Base-by-base conservation (phyloP, 495 filamentous ascomycete species). In the Cenococcum geophilum region DNA sequence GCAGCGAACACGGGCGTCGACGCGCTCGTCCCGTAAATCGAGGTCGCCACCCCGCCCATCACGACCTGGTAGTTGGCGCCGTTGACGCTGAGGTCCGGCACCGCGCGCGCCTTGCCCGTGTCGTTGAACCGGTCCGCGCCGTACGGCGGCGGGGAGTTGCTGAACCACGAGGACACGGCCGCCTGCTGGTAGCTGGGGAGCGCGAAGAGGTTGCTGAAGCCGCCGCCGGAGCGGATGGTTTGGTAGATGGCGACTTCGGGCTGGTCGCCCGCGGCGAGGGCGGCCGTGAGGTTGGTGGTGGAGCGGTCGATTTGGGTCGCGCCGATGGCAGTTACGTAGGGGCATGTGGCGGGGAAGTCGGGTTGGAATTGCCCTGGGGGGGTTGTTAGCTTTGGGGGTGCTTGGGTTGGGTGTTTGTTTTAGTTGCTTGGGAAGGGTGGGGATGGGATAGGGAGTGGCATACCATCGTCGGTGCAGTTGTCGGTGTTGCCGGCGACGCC, bases 201-300 rank as follows among this genome's bases (percentile, higher is more conserved):
- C 21, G 74, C 67, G 72, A 84, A 90, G 69, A 87, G 75, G 67
- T 89, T 88, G 63, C 80, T 84, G 73, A 89, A 89, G 12, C 85
- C 86, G 37, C 86, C 84, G 22, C 85, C 84, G 8, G 80, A 83
- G 8, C 25, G 22, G 22, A 80, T 72, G 40, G 63, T 65, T 8
- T 64, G 56, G 48, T 67, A 34, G 56, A 21, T 23, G 23, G 62
- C 62, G 23, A 64, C 34, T 45, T 64, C 62, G 34, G 49, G 47
- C 57, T 64, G 62, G 34, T 32, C 55, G 21, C 45, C 45, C 11
- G 59, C 61, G 12, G 48, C 59, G 32, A 69, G 57, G 21, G 56
- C 23, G 12, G 56, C 57, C 14, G 51, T 56, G 9, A 65, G 42
- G 64, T n/a, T n/a, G 57, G 21, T 60, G 21, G 64, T 43, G 75